These are phyloP conservation scores for bread wheat (Triticum aestivum) DNA, from an alignment of 176 grass and related monocot genomes.

Conservation along the genomic window DNA sequence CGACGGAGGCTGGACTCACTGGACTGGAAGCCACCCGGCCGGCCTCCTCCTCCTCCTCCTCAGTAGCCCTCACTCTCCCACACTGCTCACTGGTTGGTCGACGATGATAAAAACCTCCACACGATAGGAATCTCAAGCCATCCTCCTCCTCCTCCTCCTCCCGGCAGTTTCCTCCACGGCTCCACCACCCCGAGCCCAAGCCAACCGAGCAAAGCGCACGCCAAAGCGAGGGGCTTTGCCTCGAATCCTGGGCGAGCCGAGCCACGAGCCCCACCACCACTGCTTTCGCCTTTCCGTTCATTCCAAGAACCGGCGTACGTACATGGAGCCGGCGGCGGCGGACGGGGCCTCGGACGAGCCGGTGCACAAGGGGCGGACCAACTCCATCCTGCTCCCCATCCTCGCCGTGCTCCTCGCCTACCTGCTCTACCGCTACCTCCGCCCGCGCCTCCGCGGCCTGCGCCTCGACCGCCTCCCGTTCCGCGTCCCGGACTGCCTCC, in stretches of 20 bases:
- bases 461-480: constrained; percentile 37
- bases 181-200: not conserved
- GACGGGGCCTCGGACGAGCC: constrained; percentile 6
- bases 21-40: not conserved
- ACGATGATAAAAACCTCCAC: constrained; percentile 27
- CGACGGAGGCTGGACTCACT: not conserved
- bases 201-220: constrained; percentile 33
- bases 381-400: constrained; percentile 57
- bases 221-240: constrained; percentile 35
- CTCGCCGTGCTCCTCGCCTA: constrained; percentile 50
- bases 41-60: not conserved
- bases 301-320: not conserved
- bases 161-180: constrained; percentile 12
- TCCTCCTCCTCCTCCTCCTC: not conserved
- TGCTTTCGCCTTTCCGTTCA: not conserved
- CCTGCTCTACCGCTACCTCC: constrained; percentile 58
- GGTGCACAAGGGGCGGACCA: constrained; percentile 41
- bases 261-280: not conserved
- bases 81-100: not conserved
- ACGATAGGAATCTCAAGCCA: constrained; percentile 37
- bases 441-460: constrained; percentile 47
- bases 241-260: not conserved
- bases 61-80: not conserved
- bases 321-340: constrained; percentile 24
- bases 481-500: constrained; percentile 41